Evolutionary conservation across 108 stramenopile genomes (phyloP).

Genomic region (Nannochloropsis oceanica): DNA sequence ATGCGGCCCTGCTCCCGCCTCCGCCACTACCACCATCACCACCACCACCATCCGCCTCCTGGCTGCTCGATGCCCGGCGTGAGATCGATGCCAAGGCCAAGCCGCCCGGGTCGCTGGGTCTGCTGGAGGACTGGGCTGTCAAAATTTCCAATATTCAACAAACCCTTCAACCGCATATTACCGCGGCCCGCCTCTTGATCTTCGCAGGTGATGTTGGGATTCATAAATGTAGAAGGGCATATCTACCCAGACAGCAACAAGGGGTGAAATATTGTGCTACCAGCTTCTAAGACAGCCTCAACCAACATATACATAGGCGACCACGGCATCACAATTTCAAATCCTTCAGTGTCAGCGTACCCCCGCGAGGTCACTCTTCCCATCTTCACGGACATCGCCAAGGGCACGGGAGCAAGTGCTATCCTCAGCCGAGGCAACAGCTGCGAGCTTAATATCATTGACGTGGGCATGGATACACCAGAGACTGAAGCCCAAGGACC

Average conservation of each 20-base stretch:
- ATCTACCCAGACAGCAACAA: not conserved
- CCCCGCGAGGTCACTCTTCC: slow-evolving; percentile 50
- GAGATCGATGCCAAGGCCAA: slow-evolving; percentile 52
- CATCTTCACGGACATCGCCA: slow-evolving; percentile 44
- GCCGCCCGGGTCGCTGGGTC: slow-evolving; percentile 56
- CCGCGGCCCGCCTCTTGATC: slow-evolving; percentile 21
- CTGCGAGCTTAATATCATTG: slow-evolving; percentile 45
- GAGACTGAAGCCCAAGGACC: not conserved
- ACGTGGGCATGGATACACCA: slow-evolving; percentile 42
- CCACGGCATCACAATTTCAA: slow-evolving; percentile 47
- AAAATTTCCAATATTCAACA: slow-evolving; percentile 44
- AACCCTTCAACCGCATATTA: slow-evolving; percentile 24
- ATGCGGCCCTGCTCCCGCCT: too few species aligned
- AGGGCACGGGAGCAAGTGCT: slow-evolving; percentile 47
- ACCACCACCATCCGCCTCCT: not conserved
- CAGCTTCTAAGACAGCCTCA: not conserved
- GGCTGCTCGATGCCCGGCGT: not conserved
- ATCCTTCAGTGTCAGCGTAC: slow-evolving; percentile 52
- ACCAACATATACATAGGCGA: slow-evolving; percentile 30
- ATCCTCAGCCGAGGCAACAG: slow-evolving; percentile 42
- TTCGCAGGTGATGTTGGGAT: slow-evolving; percentile 34
- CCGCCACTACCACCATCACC: too few species aligned
- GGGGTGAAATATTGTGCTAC: not conserved
- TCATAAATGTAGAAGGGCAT: too few species aligned
- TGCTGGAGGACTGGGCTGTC: slow-evolving; percentile 54